These are phyloP conservation scores for Arthroderma sp. DNA, from an alignment of 2,329 filamentous ascomycete genomes.

Conservation along the genomic window DNA sequence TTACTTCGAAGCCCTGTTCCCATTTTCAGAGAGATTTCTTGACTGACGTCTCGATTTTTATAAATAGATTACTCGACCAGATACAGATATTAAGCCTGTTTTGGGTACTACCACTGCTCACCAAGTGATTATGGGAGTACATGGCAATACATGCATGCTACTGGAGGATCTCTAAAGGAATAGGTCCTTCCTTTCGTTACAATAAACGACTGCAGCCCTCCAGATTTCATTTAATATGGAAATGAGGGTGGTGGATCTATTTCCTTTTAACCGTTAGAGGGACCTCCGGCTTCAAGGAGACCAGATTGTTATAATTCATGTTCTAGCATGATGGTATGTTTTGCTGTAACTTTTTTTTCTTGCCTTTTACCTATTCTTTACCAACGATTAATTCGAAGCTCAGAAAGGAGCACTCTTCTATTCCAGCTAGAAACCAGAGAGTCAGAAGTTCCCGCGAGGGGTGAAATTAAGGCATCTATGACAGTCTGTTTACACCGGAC, in stretches of 20 bases:
- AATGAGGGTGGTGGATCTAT: neutral
- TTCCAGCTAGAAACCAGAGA: neutral
- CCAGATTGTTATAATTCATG: neutral
- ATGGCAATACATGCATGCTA: neutral
- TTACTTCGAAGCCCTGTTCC: slow-evolving; percentile 2
- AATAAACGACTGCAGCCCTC: neutral
- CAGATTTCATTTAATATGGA: neutral
- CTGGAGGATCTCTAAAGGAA: neutral
- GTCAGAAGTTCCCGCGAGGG: neutral
- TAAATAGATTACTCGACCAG: slow-evolving; percentile 49
- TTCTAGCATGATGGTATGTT: neutral
- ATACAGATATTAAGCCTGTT: slow-evolving; percentile 49
- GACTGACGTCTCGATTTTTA: slow-evolving; percentile 5
- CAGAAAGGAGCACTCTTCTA: neutral
- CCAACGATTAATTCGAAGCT: neutral
- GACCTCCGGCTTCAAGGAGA: neutral
- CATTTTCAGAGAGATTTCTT: neutral
- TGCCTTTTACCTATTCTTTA: neutral
- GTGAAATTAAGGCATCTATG: neutral
- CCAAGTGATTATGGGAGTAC: neutral
- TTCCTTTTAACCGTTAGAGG: neutral
- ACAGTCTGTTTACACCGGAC: neutral
- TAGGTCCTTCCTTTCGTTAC: neutral
- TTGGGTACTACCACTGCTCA: neutral
- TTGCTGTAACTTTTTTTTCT: neutral